These are phyloP conservation scores for Allium sativum DNA, from an alignment of 106 monocot genomes.

Conservation along the genomic window DNA sequence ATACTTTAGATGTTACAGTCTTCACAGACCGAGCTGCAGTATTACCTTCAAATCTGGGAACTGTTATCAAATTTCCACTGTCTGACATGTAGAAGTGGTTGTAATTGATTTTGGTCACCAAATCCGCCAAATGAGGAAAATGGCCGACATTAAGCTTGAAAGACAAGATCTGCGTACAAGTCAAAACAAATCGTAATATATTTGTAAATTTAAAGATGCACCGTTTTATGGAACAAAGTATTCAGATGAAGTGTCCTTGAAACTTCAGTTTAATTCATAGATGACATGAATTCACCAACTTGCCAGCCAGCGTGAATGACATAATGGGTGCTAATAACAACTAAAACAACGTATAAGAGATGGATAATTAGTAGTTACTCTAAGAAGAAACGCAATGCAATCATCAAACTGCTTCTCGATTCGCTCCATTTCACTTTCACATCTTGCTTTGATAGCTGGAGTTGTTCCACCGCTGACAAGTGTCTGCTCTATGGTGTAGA, in stretches of 20 bases:
- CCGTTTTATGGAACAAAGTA: too few species aligned
- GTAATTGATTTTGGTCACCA: constrained; percentile 84
- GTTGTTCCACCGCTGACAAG: constrained; percentile 60
- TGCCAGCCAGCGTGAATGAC: too few species aligned
- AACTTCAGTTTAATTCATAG: too few species aligned
- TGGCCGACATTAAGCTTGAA: constrained; percentile 96
- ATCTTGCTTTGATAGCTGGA: constrained; percentile 68
- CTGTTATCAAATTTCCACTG: constrained; percentile 50
- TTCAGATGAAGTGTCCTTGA: too few species aligned
- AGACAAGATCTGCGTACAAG: constrained; percentile 64
- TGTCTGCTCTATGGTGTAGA: constrained; percentile 63
- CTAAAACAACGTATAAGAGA: neutral
- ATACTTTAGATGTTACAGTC: neutral
- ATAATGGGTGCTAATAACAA: too few species aligned
- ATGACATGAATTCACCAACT: too few species aligned
- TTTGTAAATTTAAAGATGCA: neutral
- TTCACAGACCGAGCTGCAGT: constrained; percentile 15
- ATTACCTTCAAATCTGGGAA: constrained; percentile 37
- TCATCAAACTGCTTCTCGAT: constrained; percentile 96
- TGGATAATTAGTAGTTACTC: constrained; percentile 26
- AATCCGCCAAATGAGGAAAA: constrained; percentile 86
- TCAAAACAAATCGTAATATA: neutral
- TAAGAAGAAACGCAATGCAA: constrained; percentile 81
- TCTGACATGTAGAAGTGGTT: constrained; percentile 94
- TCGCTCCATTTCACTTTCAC: constrained; percentile 78